phyloP scores from a whole-genome alignment of 768 basidiomycete genomes.

The Xerocomus potaroensis region DNA sequence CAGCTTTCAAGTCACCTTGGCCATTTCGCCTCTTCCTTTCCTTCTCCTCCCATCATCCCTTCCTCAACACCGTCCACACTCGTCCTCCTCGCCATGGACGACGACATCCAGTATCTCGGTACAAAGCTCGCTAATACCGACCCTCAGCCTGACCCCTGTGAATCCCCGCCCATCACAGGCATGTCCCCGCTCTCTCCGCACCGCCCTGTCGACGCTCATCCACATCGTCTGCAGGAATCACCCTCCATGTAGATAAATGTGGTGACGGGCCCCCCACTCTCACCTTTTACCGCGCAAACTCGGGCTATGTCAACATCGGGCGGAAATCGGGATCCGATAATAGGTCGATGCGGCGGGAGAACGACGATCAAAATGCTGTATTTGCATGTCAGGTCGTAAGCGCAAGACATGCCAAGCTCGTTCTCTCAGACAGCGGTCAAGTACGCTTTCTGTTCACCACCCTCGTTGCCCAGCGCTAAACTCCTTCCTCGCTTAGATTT shows the following conservation, averaged over 20 bases:
- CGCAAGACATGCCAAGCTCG: slow-evolving; percentile 73
- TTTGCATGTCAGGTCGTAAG: slow-evolving; percentile 79
- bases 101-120: slow-evolving; percentile 61
- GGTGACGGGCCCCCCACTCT: slow-evolving; percentile 44
- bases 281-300: slow-evolving; percentile 48
- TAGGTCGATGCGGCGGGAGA: slow-evolving; percentile 35
- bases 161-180: slow-evolving; percentile 39
- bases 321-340: slow-evolving; percentile 54
- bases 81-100: slow-evolving; percentile 39
- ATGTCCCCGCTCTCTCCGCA: slow-evolving; percentile 23
- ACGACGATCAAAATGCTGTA: slow-evolving; percentile 47
- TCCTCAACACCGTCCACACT: slow-evolving; percentile 1
- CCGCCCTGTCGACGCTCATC: slow-evolving; percentile 11
- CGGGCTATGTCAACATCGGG: slow-evolving; percentile 58
- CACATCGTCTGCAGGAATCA: slow-evolving; percentile 43
- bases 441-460: slow-evolving; percentile 36
- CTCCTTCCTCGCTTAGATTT: slow-evolving; percentile 42
- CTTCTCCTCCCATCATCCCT: slow-evolving; percentile 10
- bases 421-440: slow-evolving; percentile 65
- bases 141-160: slow-evolving; percentile 28
- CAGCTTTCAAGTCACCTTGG: slow-evolving; percentile 21
- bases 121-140: slow-evolving; percentile 30
- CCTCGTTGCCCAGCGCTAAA: slow-evolving; percentile 16
- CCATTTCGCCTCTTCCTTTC: slow-evolving; percentile 12
- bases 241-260: slow-evolving; percentile 53